phyloP scores from a whole-genome alignment of 345 rosid species.

The Boechera retrofracta region DNA sequence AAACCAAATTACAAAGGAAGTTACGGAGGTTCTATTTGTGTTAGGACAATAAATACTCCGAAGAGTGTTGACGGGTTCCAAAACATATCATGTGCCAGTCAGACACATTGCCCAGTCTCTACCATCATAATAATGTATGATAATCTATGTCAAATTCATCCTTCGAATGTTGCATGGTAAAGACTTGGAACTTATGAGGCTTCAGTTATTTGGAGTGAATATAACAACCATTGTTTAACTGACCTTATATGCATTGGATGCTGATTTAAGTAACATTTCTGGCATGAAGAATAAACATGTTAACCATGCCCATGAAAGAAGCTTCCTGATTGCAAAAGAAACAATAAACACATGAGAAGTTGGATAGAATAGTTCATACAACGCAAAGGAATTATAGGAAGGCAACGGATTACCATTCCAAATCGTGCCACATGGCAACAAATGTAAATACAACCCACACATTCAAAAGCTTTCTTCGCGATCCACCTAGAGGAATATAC shows the following conservation, averaged over 20 bases:
- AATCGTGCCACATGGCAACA: slow-evolving; percentile 97
- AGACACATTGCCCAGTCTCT: neutral
- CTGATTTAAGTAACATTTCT: slow-evolving; percentile 86
- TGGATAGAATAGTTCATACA: neutral
- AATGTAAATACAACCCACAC: slow-evolving; percentile 94
- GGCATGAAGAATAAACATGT: slow-evolving; percentile 92
- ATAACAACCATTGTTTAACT: neutral
- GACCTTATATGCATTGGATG: slow-evolving; percentile 71
- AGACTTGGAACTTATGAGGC: neutral
- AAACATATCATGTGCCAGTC: neutral
- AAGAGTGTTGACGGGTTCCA: neutral
- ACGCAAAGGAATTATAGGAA: slow-evolving; percentile 29
- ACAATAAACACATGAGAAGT: slow-evolving; percentile 38
- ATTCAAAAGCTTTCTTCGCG: slow-evolving; percentile 79
- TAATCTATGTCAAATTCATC: neutral
- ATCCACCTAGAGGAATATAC: slow-evolving; percentile 96
- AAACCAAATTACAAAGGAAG: slow-evolving; percentile 2
- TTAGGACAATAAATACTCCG: neutral
- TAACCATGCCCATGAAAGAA: slow-evolving; percentile 99
- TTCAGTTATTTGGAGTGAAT: neutral
- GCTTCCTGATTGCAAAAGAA: slow-evolving; percentile 71
- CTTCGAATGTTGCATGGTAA: neutral
- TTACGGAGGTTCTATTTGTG: neutral
- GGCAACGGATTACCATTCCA: slow-evolving; percentile 70
- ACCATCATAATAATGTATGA: neutral